Evolutionary conservation across 2,329 filamentous ascomycete genomes (phyloP).

Genomic region (Leptographium lundbergii): DNA sequence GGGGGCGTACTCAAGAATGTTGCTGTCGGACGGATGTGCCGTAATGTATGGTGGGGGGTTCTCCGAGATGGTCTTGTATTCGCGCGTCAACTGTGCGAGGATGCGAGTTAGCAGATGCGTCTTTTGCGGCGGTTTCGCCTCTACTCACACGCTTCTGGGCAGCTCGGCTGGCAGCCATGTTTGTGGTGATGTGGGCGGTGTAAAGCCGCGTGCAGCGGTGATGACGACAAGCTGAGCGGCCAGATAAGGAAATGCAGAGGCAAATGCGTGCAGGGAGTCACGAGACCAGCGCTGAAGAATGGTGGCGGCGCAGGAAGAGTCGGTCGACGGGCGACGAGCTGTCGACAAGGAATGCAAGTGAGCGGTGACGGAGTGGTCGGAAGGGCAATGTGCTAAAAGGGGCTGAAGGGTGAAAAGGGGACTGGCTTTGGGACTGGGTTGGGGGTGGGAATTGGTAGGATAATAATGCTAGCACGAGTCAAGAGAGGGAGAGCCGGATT

Average conservation of each 20-base stretch:
- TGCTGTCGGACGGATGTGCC: constrained; percentile 79
- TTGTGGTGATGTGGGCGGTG: neutral
- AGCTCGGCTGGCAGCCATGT: constrained; percentile 45
- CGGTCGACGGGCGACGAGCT: neutral
- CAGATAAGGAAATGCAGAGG: neutral
- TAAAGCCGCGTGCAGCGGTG: neutral
- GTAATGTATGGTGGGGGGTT: constrained; percentile 82
- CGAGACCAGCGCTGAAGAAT: neutral
- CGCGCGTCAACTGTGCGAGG: constrained; percentile 39
- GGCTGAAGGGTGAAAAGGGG: neutral
- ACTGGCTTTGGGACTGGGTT: too few relatives aligned
- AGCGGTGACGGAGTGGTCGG: neutral
- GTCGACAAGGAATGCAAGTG: neutral
- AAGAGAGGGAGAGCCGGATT: too few relatives aligned
- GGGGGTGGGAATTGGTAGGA: too few relatives aligned
- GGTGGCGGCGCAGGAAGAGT: neutral
- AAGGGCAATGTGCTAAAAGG: neutral
- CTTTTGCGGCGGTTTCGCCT: neutral
- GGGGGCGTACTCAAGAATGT: constrained; percentile 66
- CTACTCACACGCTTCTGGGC: constrained; percentile 55
- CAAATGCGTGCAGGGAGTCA: neutral
- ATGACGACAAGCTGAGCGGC: neutral
- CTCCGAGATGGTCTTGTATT: constrained; percentile 49
- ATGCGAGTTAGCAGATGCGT: neutral
- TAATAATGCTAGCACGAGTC: too few relatives aligned